phyloP scores from a whole-genome alignment of 2,329 filamentous ascomycete genomes.

The Penicillium rolfsii region DNA sequence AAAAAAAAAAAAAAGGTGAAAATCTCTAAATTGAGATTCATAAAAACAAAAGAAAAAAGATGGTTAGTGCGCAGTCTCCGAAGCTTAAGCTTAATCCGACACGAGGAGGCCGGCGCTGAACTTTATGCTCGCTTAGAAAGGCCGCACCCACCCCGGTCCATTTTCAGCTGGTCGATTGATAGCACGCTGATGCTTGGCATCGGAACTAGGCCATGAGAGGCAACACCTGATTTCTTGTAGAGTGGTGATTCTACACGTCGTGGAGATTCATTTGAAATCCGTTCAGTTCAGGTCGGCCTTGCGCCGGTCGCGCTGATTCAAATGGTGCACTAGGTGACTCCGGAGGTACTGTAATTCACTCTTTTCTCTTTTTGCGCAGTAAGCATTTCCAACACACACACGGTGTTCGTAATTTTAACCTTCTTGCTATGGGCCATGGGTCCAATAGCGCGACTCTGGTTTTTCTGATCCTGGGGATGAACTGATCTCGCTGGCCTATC shows the following conservation, averaged over 20 bases:
- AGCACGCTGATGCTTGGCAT: constrained; percentile 21
- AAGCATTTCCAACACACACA: constrained; percentile 8
- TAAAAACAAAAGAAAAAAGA: constrained; percentile 16
- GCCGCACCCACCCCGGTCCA: constrained; percentile 23
- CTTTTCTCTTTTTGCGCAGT: background rate
- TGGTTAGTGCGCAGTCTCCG: constrained; percentile 41
- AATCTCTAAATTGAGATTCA: background rate
- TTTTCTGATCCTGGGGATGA: background rate
- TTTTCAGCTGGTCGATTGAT: constrained; percentile 16
- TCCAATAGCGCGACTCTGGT: background rate
- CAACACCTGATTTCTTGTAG: constrained; percentile 16
- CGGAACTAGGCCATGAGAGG: constrained; percentile 11
- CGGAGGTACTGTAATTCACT: background rate
- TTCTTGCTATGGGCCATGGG: constrained; percentile 10
- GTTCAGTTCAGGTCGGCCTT: background rate
- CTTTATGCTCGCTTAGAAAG: constrained; percentile 43
- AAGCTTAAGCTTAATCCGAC: constrained; percentile 52
- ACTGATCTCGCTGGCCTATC: background rate
- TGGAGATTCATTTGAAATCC: background rate
- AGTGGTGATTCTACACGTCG: constrained; percentile 8
- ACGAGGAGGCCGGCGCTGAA: constrained; percentile 41
- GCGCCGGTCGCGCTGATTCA: background rate
- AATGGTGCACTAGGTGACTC: background rate
- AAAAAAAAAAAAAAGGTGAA: background rate
- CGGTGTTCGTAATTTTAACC: constrained; percentile 9